A percentile compares a stretch with the other conserved stretches of the same genome.
Conservation (phyloP, 768 basidiomycete species). For the Lactarius vividus region DNA sequence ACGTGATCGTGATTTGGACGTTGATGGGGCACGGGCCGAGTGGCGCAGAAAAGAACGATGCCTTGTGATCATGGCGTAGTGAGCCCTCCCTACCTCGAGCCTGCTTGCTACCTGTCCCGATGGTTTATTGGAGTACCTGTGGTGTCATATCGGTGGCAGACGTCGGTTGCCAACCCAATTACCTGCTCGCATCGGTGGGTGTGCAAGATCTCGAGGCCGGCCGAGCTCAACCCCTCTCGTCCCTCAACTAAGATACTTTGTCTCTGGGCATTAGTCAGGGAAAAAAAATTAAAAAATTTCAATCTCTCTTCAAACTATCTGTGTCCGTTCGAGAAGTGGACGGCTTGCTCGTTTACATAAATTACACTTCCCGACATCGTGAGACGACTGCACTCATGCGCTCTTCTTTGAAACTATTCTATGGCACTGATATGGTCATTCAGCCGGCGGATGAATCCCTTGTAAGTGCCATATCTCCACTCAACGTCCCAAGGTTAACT, state of each 20-base stretch:
- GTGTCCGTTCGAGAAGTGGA: no score
- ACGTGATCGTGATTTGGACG: conserved; percentile 54
- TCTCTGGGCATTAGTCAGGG: not conserved
- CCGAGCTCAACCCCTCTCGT: not conserved
- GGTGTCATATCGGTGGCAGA: not conserved
- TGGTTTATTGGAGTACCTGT: not conserved
- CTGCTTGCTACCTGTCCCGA: not conserved
- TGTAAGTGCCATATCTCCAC: not conserved
- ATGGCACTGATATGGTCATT: not conserved
- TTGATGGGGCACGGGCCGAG: conserved; percentile 62
- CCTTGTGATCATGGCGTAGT: conserved; percentile 46
- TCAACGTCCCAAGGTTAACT: not conserved
- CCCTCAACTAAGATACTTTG: not conserved
- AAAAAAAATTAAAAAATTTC: not conserved
- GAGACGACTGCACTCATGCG: not conserved
- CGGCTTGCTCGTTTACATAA: no score
- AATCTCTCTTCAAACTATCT: not conserved
- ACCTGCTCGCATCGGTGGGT: not conserved
- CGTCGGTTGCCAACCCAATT: not conserved
- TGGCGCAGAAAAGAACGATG: conserved; percentile 58
- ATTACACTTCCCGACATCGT: no score
- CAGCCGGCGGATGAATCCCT: not conserved
- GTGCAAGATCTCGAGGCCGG: not conserved
- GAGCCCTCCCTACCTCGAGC: not conserved
- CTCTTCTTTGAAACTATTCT: not conserved